Evolutionary conservation across 805 yeast species (phyloP).

Genomic region (Priceomyces castillae): DNA sequence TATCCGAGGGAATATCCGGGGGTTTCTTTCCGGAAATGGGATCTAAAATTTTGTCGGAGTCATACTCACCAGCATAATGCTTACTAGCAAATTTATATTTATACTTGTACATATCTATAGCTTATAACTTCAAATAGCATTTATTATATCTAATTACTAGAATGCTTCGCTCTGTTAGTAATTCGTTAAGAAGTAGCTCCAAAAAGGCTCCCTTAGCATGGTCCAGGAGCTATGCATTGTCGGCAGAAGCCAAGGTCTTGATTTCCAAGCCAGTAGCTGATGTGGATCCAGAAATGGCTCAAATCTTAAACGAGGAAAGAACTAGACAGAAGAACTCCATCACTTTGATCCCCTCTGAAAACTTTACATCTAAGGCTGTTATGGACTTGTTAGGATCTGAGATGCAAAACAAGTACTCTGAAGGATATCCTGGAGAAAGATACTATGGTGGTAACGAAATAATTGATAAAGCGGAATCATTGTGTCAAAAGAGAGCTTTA

Average conservation of each 20-base stretch:
- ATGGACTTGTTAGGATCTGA: slow-evolving; percentile 96
- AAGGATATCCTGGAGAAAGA: slow-evolving; percentile 98
- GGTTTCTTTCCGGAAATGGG: background rate
- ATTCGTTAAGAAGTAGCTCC: slow-evolving; percentile 23
- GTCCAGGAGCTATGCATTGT: slow-evolving; percentile 54
- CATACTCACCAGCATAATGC: background rate
- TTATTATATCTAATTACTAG: background rate
- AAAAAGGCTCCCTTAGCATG: slow-evolving; percentile 10
- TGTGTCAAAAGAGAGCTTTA: slow-evolving; percentile 94
- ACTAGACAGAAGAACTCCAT: slow-evolving; percentile 91
- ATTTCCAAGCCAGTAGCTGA: slow-evolving; percentile 61
- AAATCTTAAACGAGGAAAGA: slow-evolving; percentile 74
- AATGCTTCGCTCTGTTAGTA: slow-evolving; percentile 31
- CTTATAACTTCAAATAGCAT: background rate
- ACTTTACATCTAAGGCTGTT: slow-evolving; percentile 93
- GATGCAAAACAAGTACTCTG: slow-evolving; percentile 98
- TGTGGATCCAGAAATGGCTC: slow-evolving; percentile 77
- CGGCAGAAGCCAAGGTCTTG: slow-evolving; percentile 62
- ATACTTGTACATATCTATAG: background rate
- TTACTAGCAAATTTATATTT: background rate
- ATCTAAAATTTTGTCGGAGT: background rate
- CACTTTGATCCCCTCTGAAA: slow-evolving; percentile 93
- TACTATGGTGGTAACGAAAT: slow-evolving; percentile 98
- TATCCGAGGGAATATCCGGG: background rate
- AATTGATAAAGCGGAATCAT: slow-evolving; percentile 87